Evolutionary conservation across 2,329 filamentous ascomycete genomes (phyloP), one percentile per base, ranked within the genome.

Genomic region (Xylaria sp.): DNA sequence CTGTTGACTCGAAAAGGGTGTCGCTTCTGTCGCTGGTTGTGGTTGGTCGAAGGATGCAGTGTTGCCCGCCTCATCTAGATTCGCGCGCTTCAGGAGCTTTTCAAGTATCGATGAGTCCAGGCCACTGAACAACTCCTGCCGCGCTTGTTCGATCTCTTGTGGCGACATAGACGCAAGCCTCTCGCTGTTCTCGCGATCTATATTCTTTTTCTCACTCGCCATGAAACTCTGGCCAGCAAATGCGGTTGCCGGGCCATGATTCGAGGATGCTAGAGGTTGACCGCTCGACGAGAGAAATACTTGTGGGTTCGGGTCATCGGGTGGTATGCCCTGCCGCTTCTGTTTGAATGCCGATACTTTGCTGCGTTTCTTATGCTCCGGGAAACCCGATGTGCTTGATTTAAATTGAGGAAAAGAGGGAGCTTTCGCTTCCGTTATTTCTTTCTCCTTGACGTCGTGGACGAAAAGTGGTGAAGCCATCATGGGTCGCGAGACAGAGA

Each of bases 111-210:
- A 87, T 1, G 94, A 91, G 71, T 93, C 91, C 63, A 98, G 81
- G 8, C 88, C 89, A n/a, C 85, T 86, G 78, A 97, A 86, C n/a
- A 99, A 83, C 73, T 98, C 95, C 68, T 89, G 85, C 52, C 91
- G 89, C 69, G 96, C 94, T 74, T 91, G 85, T 70, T 92, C 90
- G 68, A 98, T 97, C 80, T 98, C 93, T 46, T 89, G 87, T 0
- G 89, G 83, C 1, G 92, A 92, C 96, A 99, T 98, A 32, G 85
- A 84, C 15, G 90, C 90, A 56, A 99, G 80, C 69, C 88, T 88
- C 67, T 89, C 86, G 54, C 83, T 88, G 76, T 98, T 99, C 79
- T 98, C 94, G 73, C 90, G 86, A 76, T 95, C 92, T 78, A 99
- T 98, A 5, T 87, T 85, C 71, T 83, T 83, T 76, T 88, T 89